Percentiles rank a stretch among this genome's conserved stretches.
These are phyloP conservation scores for Amphirosellinia nigrospora DNA, from an alignment of 495 filamentous ascomycete genomes.

Conservation along the genomic window DNA sequence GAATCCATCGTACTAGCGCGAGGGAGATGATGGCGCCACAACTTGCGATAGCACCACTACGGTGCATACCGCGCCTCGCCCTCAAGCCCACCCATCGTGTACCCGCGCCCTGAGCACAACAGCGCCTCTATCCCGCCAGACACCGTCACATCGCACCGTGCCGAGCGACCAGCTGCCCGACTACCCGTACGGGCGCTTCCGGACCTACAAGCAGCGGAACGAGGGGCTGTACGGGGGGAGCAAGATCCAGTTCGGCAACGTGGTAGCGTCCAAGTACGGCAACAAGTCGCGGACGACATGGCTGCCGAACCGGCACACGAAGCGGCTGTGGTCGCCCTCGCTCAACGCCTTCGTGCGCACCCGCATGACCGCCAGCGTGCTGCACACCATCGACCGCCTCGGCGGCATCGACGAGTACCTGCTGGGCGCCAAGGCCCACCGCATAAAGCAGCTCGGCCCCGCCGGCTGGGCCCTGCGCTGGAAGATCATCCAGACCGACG, in stretches of 20 bases:
- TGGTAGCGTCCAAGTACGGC: slow-evolving; percentile 75
- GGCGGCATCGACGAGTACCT: slow-evolving; percentile 93
- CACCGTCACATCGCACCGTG: slow-evolving; percentile 38
- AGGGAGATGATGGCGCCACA: slow-evolving; percentile 4
- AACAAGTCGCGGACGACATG: slow-evolving; percentile 85
- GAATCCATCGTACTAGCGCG: neutral
- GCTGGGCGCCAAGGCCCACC: slow-evolving; percentile 69
- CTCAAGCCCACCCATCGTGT: slow-evolving; percentile 10
- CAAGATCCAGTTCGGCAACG: slow-evolving; percentile 89
- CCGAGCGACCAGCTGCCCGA: slow-evolving; percentile 59
- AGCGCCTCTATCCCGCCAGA: slow-evolving; percentile 32
- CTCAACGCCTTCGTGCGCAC: slow-evolving; percentile 71
- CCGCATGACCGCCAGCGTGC: slow-evolving; percentile 73
- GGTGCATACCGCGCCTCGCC: slow-evolving; percentile 22
- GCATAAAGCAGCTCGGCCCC: slow-evolving; percentile 84
- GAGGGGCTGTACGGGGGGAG: slow-evolving; percentile 80
- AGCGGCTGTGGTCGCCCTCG: slow-evolving; percentile 73
- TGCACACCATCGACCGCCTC: slow-evolving; percentile 85
- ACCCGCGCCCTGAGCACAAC: slow-evolving; percentile 33
- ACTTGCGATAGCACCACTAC: slow-evolving; percentile 23
- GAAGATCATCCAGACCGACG: slow-evolving; percentile 77
- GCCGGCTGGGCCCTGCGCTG: slow-evolving; percentile 88
- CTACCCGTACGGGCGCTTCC: slow-evolving; percentile 85
- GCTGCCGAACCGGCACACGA: slow-evolving; percentile 85
- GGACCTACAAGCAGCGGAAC: slow-evolving; percentile 85